A percentile compares a stretch with the other conserved stretches of the same genome.
phyloP scores from a whole-genome alignment of 257 asterid genomes.

The Henckelia pumila region DNA sequence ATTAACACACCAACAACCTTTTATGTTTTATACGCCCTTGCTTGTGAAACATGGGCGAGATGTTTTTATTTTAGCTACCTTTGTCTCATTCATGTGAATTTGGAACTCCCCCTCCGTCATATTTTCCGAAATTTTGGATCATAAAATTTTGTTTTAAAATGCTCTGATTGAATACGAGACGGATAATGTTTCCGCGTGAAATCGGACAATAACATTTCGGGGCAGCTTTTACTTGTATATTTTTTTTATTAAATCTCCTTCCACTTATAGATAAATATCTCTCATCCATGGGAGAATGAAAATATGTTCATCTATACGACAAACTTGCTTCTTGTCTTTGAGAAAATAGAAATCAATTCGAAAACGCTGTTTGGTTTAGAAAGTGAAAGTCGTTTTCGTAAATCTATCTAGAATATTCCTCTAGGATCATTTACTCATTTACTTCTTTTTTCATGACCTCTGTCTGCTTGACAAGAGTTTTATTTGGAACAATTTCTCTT shows the following conservation, averaged over 20 bases:
- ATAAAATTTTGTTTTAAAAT: too few species aligned
- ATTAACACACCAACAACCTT: too few species aligned
- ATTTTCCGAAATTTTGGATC: neutral
- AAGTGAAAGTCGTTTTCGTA: neutral
- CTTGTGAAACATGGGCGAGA: neutral
- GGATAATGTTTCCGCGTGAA: too few species aligned
- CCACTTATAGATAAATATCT: neutral
- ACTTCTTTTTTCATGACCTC: conserved; percentile 5
- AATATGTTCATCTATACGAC: neutral
- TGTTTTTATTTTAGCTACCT: neutral
- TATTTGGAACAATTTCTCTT: neutral
- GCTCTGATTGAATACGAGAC: too few species aligned
- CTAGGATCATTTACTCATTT: neutral
- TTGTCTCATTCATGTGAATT: neutral
- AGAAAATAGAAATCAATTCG: neutral
- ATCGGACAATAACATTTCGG: too few species aligned
- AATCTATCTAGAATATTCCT: neutral
- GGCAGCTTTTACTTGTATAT: neutral
- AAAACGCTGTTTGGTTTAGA: neutral
- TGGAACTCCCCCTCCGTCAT: neutral
- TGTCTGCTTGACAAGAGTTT: neutral
- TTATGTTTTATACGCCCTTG: neutral
- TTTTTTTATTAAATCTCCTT: too few species aligned
- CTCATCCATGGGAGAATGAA: neutral
- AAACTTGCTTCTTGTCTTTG: neutral